Base-by-base conservation (phyloP, 2,329 filamentous ascomycete genomes). In the Bisporella sp. region DNA sequence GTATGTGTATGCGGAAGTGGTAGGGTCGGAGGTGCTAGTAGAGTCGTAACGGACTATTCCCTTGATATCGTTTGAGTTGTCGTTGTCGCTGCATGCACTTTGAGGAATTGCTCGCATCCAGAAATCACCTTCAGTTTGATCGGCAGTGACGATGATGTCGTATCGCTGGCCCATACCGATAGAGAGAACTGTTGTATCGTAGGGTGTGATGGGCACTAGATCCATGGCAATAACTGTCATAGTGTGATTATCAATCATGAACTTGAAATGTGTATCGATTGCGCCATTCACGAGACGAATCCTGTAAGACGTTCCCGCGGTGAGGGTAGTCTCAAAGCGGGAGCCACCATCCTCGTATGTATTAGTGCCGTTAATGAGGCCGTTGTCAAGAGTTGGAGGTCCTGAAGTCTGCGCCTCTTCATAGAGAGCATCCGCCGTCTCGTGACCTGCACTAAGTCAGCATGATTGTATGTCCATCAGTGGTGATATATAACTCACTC, bases 161-260 rank as follows among this genome's bases (percentile, higher is more conserved):
- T 63, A 69, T 50, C 69, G 64, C 58, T 83, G 79, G 40, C 76
- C 68, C 51, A 85, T 74, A 30, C 74, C 78, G 21, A 87, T 73
- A 66, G 77, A 78, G 4, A 81, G 46, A 21, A 66, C 67, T 0
- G 70, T 68, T 1, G 78, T 73, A 1, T 65, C 65, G 52, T 76
- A 84, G 0, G 81, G 80, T 29, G 69, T 58, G 28, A 84, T 71
- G 0, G 81, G 78, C 0, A 84, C 76, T 4, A 84, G 65, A 52
- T 83, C 82, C n/a, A 66, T 68, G 0, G 73, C 70, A 37, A 85
- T 79, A 35, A 85, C 78, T 0, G 69, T 76, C 57, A 85, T 62
- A 1, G 61, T 72, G 62, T 85, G 81, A 46, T 75, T 72, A 62
- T 80, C 76, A 52, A 80, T 77, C 32, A 67, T 69, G 57, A 79